A percentile compares a stretch with the other conserved stretches of the same genome.
These are phyloP conservation scores for Sanghuangporus sanghuang DNA, from an alignment of 1,284 basidiomycete genomes.

Conservation along the genomic window DNA sequence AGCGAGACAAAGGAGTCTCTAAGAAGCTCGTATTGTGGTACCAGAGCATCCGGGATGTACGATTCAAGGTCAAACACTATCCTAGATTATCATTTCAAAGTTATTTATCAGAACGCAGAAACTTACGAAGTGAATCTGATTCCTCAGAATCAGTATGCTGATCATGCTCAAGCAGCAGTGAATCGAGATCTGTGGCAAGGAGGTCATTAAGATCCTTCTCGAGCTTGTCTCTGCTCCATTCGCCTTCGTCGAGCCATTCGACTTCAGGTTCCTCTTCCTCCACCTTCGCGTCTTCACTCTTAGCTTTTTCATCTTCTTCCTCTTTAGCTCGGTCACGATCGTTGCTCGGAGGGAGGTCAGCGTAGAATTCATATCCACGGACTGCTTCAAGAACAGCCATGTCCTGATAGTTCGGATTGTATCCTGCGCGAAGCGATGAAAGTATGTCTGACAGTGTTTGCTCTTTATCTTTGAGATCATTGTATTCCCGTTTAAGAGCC, in stretches of 20 bases:
- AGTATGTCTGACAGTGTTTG: slow-evolving; percentile 82
- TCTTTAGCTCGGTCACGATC: slow-evolving; percentile 37
- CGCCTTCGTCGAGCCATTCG: slow-evolving; percentile 43
- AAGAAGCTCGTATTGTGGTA: slow-evolving; percentile 72
- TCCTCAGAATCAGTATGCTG: slow-evolving; percentile 47
- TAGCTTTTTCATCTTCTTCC: slow-evolving; percentile 31
- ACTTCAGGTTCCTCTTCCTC: slow-evolving; percentile 28
- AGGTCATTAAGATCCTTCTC: slow-evolving; percentile 62
- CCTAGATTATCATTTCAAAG: slow-evolving; percentile 6
- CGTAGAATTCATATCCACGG: slow-evolving; percentile 86
- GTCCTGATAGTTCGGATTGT: slow-evolving; percentile 99
- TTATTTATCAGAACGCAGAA: slow-evolving; percentile 1
- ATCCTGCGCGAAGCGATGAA: slow-evolving; percentile 73
- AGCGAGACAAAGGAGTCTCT: slow-evolving; percentile 61
- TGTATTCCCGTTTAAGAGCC: slow-evolving; percentile 68
- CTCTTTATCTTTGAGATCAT: slow-evolving; percentile 70
- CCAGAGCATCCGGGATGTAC: slow-evolving; percentile 82
- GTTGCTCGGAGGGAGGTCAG: slow-evolving; percentile 64
- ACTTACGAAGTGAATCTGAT: slow-evolving; percentile 52
- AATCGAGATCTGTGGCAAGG: slow-evolving; percentile 67
- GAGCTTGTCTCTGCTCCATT: slow-evolving; percentile 50
- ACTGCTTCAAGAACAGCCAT: slow-evolving; percentile 98
- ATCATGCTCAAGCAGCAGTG: slow-evolving; percentile 72
- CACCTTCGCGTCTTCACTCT: slow-evolving; percentile 22
- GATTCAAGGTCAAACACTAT: slow-evolving; percentile 80